Base-by-base conservation (phyloP, 2,329 filamentous ascomycete species). In the Penicillium rolfsii region DNA sequence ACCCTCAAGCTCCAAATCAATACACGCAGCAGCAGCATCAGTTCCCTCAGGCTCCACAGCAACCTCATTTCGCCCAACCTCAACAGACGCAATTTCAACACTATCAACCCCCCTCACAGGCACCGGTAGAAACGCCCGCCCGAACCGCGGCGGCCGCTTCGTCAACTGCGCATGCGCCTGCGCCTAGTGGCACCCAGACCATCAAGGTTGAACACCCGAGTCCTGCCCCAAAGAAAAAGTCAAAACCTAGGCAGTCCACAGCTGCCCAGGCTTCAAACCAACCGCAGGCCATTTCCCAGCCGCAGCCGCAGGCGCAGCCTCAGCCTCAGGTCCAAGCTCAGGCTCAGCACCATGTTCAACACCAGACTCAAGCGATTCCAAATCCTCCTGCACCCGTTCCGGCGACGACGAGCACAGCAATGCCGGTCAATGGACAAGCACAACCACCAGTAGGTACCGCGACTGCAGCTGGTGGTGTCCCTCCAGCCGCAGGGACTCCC, bases 71-170 rank as follows among this genome's bases (percentile, higher is more conserved):
- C 30, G 14, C 64, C 49, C 60, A 64, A 48, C 33, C 63, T 11
- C 64, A 64, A 49, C 36, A 64, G 5, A 62, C 61, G 45, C 69
- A 69, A 48, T 67, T 69, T 57, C 67, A 69, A 43, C 69, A 67
- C 40, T 69, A 69, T 26, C 62, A 68, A 33, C 68, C 66, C n/a
- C 57, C 58, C 9, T 55, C 63, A 6, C 67, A 70, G 22, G 49
- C 64, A 5, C 35, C 57, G 4, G 50, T 50, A 12, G 61, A 61
- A 22, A 50, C 61, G 35, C 35, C 59, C 9, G 41, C 58, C 4
- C 55, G 59, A n/a, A 14, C 36, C 9, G 36, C 52, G 4, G 30
- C 26, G 26, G 11, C 26, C 24, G 26, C 26, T 35, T 41, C 22
- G 12, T 28, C 62, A 33, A n/a, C 64, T 33, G 49, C 55, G 11